Evolutionary conservation across 2,329 filamentous ascomycete species (phyloP), one percentile per base, ranked within the genome.

Genomic region (Sarocladiaceae sp.): DNA sequence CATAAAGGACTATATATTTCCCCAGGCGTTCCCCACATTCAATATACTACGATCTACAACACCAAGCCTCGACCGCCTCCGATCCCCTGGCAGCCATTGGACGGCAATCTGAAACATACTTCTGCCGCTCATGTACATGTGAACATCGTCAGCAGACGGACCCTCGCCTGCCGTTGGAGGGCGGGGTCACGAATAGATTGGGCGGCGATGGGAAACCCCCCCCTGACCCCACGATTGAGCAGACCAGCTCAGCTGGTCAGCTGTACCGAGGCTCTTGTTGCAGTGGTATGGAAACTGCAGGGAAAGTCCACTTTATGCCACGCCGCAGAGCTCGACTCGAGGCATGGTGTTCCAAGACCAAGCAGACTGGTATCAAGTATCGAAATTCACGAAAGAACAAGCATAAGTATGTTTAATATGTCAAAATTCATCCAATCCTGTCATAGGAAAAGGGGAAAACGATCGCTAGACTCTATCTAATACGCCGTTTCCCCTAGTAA

Each of bases 381-480:
- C n/a, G n/a, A n/a, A n/a, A n/a, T n/a, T n/a, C n/a, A n/a, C n/a
- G n/a, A n/a, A n/a, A n/a, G n/a, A n/a, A n/a, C n/a, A n/a, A n/a
- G n/a, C n/a, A n/a, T n/a, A n/a, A n/a, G n/a, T n/a, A n/a, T n/a
- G n/a, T n/a, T n/a, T n/a, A n/a, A n/a, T n/a, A n/a, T n/a, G n/a
- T n/a, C n/a, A n/a, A n/a, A n/a, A n/a, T n/a, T n/a, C 37, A 40
- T 40, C 17, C 7, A 23, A 40, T 44, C 20, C 18, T 44, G 8
- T 22, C 26, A 44, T 10, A n/a, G 4, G 5, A 20, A 44, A n/a
- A n/a, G 13, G 40, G 22, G 23, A 22, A 44, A 44, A 44, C 40
- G 40, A 44, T 28, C 40, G 40, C 40, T 44, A 44, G 40, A 44
- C 40, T 44, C 40, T 44, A 44, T 44, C 40, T 44, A 28, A 15